Conservation (phyloP, 2,329 filamentous ascomycete genomes). For the Penicillium sclerotiorum region DNA sequence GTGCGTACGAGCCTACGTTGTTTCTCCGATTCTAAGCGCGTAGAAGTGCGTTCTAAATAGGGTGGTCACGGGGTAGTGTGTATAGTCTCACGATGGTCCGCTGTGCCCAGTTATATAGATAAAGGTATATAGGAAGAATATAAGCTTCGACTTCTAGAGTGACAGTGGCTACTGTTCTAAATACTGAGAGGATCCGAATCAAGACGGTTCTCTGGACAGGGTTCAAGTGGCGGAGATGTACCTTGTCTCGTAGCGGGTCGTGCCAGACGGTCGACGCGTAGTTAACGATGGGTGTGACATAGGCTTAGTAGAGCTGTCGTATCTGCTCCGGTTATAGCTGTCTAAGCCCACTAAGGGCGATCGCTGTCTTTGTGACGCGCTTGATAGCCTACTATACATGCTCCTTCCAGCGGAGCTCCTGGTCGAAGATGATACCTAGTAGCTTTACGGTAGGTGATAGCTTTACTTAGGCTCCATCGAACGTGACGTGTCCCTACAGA, state of each 20-base stretch:
- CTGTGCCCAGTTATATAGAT: conserved; percentile 19
- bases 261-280: no score
- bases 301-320: conserved; percentile 30
- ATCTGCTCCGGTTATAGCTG: conserved; percentile 27
- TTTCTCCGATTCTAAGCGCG: conserved; percentile 20
- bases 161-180: conserved; percentile 22
- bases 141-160: conserved; percentile 28
- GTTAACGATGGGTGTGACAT: conserved; percentile 24
- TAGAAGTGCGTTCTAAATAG: conserved; percentile 14
- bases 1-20: conserved; percentile 11
- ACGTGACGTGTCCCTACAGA: no score
- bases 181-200: conserved; percentile 26
- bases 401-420: no score
- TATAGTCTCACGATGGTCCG: conserved; percentile 20
- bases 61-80: conserved; percentile 24
- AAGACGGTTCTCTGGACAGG: conserved; percentile 27
- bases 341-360: conserved; percentile 23
- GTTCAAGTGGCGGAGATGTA: no score
- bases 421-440: no score
- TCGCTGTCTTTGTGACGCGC: conserved; percentile 17
- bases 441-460: no score
- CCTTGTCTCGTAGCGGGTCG: no score
- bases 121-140: conserved; percentile 20
- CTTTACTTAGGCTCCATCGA: no score
- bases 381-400: no score